phyloP scores from a whole-genome alignment of 495 filamentous ascomycete genomes.

The Immersiella caudata region DNA sequence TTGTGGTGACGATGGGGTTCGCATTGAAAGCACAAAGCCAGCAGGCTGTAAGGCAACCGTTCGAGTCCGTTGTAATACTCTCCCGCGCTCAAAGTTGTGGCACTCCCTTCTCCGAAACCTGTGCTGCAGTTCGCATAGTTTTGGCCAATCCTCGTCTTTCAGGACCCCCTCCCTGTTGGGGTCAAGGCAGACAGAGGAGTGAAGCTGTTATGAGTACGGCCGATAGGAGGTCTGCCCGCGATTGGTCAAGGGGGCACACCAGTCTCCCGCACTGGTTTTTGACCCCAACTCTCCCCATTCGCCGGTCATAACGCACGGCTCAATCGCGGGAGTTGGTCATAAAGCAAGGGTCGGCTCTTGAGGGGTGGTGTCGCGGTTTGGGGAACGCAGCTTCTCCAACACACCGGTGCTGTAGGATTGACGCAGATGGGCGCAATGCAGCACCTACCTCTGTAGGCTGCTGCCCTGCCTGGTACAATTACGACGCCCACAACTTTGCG shows the following conservation, averaged over 20 bases:
- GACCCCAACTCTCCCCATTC: background rate
- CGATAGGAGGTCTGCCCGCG: background rate
- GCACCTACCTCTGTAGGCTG: background rate
- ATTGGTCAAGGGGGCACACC: background rate
- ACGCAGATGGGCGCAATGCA: background rate
- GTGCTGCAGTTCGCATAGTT: background rate
- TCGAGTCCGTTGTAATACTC: background rate
- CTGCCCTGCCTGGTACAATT: background rate
- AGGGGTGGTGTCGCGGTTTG: background rate
- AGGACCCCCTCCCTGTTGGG: background rate
- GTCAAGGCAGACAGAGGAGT: conserved; percentile 10
- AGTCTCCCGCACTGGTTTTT: background rate
- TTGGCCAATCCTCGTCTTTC: background rate
- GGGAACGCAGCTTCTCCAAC: background rate
- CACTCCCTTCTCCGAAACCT: background rate
- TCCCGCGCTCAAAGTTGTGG: background rate
- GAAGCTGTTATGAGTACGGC: background rate
- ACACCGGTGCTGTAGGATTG: background rate
- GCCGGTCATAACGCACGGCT: background rate
- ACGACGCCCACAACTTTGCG: background rate
- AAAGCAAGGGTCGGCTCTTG: background rate
- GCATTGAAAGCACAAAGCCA: background rate
- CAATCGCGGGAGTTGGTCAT: background rate
- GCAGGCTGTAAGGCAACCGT: background rate
- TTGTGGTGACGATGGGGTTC: background rate